Base-by-base conservation (phyloP, 2,329 filamentous ascomycete species). In the Bipolaris oryzae region DNA sequence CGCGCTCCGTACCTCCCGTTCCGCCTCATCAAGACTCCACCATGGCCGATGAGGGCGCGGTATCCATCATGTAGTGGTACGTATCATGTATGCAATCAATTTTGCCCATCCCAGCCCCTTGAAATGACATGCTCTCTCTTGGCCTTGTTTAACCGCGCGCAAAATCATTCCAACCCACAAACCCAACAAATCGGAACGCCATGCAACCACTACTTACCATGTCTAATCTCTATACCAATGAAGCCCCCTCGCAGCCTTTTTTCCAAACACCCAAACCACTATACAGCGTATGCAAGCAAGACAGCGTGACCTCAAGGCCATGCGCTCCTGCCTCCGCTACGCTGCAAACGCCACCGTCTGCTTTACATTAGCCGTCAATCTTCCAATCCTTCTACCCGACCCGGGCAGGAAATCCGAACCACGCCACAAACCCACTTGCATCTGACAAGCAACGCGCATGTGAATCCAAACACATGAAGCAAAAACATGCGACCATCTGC, bases 1-100 rank as follows among this genome's bases (percentile, higher is more conserved):
- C 38, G 33, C 54, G 54, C 44, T 53, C 54, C 54, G 54, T 57
- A 57, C 54, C 54, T 57, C 54, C 54, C 54, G 54, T 57, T 57
- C 54, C 54, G 50, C 54, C 41, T 44, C 28, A n/a, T 49, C 50
- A 34, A 37, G 33, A 38, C 50, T 52, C 42, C 49, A 46, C 50
- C 31, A 28, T 38, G 33, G 23, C 25, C 31, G 20, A 43, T 31
- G 33, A 23, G 18, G 7, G 37, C 42, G 49, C 49, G 25, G 37
- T 37, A 31, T 53, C 49, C 13, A 53, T 37, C 28, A 49, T 53
- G 21, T 44, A 53, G 43, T 37, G 31, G 37, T 37, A 31, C 47
- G 43, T 7, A 53, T 37, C 28, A 53, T 53, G 21, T 38, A 48
- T 44, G 43, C 37, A 43, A 18, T 20, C 5, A 16, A n/a, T 37